Evolutionary conservation across 495 filamentous ascomycete species (phyloP).

Genomic region (Talaromyces nanjingensis): DNA sequence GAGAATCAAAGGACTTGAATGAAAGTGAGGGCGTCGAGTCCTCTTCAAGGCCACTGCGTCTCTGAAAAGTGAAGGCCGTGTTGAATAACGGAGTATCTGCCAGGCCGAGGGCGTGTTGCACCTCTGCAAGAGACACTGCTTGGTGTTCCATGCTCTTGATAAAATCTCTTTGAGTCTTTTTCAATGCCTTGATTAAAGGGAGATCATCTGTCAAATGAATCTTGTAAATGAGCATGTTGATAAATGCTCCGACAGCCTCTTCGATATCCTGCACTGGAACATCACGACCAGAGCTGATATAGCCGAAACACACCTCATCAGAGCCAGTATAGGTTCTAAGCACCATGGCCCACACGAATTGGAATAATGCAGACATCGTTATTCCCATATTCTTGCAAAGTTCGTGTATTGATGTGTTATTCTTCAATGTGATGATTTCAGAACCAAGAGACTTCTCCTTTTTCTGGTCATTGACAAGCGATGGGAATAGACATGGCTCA

Average conservation of each 20-base stretch:
- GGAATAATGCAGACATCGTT: conserved; percentile 27
- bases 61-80: conserved; percentile 39
- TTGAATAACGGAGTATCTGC: conserved; percentile 42
- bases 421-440: conserved; percentile 10
- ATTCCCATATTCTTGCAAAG: conserved; percentile 27
- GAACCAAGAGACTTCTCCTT: conserved; percentile 7
- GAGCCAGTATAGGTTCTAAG: conserved; percentile 45
- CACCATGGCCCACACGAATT: conserved; percentile 49
- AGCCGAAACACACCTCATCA: conserved; percentile 51
- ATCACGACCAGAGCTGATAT: conserved; percentile 22
- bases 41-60: conserved; percentile 1
- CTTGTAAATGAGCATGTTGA: conserved; percentile 18
- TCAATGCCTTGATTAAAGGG: conserved; percentile 26
- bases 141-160: conserved; percentile 28
- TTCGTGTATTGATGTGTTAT: conserved; percentile 17
- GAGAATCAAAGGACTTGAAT: conserved; percentile 8
- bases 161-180: conserved; percentile 27
- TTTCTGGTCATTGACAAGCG: conserved; percentile 18
- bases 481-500: conserved; percentile 49
- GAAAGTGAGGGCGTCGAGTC: background rate
- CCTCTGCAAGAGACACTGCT: conserved; percentile 27
- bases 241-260: conserved; percentile 14
- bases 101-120: conserved; percentile 32
- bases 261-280: conserved; percentile 14
- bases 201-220: conserved; percentile 28